phyloP scores from a whole-genome alignment of 805 yeast species.

The Spencermartinsiella europaea region DNA sequence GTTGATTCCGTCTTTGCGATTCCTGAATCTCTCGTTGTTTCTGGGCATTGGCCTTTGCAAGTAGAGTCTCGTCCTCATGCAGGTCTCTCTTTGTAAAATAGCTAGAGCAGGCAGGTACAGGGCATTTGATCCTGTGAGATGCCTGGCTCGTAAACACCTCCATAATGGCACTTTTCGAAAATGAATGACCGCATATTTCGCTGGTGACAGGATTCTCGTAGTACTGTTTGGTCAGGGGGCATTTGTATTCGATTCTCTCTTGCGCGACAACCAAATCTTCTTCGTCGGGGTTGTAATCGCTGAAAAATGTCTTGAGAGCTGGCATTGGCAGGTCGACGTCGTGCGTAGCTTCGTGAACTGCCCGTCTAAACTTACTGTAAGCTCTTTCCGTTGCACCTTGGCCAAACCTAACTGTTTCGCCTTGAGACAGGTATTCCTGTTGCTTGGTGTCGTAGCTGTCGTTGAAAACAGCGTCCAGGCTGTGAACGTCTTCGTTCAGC shows the following conservation, averaged over 20 bases:
- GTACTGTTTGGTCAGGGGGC: slow-evolving; percentile 27
- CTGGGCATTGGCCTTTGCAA: slow-evolving; percentile 13
- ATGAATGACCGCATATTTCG: slow-evolving; percentile 27
- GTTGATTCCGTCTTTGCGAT: slow-evolving; percentile 7
- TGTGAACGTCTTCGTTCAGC: background rate
- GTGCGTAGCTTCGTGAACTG: slow-evolving; percentile 14
- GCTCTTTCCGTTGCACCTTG: background rate
- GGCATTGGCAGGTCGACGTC: slow-evolving; percentile 21
- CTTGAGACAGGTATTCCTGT: background rate
- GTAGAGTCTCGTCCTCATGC: slow-evolving; percentile 13
- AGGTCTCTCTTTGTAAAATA: slow-evolving; percentile 7
- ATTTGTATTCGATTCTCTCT: slow-evolving; percentile 23
- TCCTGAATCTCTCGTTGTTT: slow-evolving; percentile 12
- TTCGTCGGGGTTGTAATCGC: slow-evolving; percentile 20
- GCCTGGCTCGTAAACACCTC: slow-evolving; percentile 13
- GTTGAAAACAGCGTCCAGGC: slow-evolving; percentile 1
- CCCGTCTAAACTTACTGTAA: slow-evolving; percentile 13
- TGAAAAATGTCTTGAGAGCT: slow-evolving; percentile 11
- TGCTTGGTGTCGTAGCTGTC: background rate
- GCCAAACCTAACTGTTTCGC: background rate
- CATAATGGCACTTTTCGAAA: slow-evolving; percentile 24
- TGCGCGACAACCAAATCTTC: slow-evolving; percentile 29
- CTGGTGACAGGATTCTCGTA: slow-evolving; percentile 30
- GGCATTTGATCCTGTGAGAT: slow-evolving; percentile 13
- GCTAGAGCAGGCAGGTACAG: slow-evolving; percentile 20